Evolutionary conservation across 768 basidiomycete species (phyloP), one percentile per base, ranked within the genome.

Genomic region (Pleurotus pulmonarius): DNA sequence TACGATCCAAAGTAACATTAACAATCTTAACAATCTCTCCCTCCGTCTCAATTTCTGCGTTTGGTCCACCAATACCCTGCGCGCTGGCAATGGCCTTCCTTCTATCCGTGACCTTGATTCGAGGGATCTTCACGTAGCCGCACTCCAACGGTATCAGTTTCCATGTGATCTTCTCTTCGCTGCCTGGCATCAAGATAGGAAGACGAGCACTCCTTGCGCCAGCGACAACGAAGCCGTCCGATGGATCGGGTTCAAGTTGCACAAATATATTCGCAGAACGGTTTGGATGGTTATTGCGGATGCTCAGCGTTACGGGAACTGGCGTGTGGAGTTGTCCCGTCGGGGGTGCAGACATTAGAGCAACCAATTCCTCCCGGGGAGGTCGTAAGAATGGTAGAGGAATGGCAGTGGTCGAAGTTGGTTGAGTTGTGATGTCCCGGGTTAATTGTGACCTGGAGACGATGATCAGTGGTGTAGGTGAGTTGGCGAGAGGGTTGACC

Each of bases 161-260:
- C 88, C 90, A 93, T 8, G 70, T 70, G 18, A 92, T 51, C 57
- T 68, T 76, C 61, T 85, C 85, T 67, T 92, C 90, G 24, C 77
- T 73, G 4, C 86, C 86, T 0, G 93, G 88, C 43, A 90, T 73
- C n/a, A 98, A 72, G 45, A 88, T 70, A 2, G 91, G 86, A 7
- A 92, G 60, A 8, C 85, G 80, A 3, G 84, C 83, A 48, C 74
- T 81, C 46, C 90, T 76, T 37, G 89, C 66, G 0, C 95, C 94
- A 2, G 90, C 82, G 43, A 94, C 82, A 13, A 94, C 83, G 68
- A 97, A 96, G n/a, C 79, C 76, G 41, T 91, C 90, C 11, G 79
- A 70, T 13, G 72, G 60, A 58, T 87, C 85, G 1, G 84, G 77
- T 54, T 96, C 93, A 25, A 94, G 76, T 34, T 87, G 82, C 7